Percentiles rank a stretch among this genome's conserved stretches.
Conservation (phyloP, 352 stramenopile genomes). For the Blastocystis hominis region DNA sequence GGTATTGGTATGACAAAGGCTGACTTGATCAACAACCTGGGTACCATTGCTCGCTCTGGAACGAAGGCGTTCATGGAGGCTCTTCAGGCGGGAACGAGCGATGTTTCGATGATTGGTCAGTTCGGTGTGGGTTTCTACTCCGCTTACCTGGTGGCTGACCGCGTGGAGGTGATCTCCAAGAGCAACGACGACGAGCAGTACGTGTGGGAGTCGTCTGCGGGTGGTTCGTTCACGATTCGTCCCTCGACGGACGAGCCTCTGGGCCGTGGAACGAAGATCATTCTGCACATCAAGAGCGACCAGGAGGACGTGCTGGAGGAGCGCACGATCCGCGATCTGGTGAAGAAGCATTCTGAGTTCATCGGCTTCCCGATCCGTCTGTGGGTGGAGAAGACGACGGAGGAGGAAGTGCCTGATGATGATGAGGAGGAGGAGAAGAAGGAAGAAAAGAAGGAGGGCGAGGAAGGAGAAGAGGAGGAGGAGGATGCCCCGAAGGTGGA, state of each 20-base stretch:
- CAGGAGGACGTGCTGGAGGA: conserved; percentile 98
- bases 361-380: conserved; percentile 99
- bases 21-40: conserved; percentile 98
- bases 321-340: conserved; percentile 91
- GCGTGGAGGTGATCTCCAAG: conserved; percentile 94
- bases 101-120: conserved; percentile 99
- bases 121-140: too few relatives aligned
- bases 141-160: conserved; percentile 94
- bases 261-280: conserved; percentile 82
- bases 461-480: conserved; percentile 82
- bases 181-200: conserved; percentile 95
- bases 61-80: conserved; percentile 99
- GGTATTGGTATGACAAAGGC: too few relatives aligned
- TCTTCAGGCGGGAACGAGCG: conserved; percentile 80
- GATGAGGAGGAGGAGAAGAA: conserved; percentile 88
- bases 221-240: conserved; percentile 90
- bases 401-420: conserved; percentile 97
- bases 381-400: conserved; percentile 96
- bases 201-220: conserved; percentile 89
- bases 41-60: conserved; percentile 99
- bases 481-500: conserved; percentile 92
- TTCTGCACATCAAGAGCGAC: conserved; percentile 95
- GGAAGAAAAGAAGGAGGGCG: too few relatives aligned
- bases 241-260: conserved; percentile 65
- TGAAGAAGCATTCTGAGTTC: conserved; percentile 99